These are phyloP conservation scores for Thozetella sp. DNA, from an alignment of 495 filamentous ascomycete species.

Conservation along the genomic window DNA sequence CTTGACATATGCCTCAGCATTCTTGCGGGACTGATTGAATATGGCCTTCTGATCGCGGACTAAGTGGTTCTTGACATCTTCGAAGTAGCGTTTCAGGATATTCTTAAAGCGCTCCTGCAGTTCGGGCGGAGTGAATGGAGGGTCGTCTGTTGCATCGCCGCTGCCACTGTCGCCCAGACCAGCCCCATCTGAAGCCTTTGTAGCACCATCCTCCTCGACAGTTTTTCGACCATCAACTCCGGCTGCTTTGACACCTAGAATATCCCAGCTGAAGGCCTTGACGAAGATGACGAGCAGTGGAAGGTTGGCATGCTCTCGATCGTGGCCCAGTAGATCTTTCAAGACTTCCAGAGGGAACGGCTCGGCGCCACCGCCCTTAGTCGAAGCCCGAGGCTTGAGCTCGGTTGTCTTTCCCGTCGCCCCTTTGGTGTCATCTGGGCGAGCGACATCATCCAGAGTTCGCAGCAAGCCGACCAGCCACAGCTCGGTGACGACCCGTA, in stretches of 20 bases:
- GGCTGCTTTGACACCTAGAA: slow-evolving; percentile 74
- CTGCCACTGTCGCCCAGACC: slow-evolving; percentile 51
- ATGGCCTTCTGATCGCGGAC: slow-evolving; percentile 88
- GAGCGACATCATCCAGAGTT: slow-evolving; percentile 85
- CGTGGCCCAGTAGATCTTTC: slow-evolving; percentile 92
- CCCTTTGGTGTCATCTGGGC: slow-evolving; percentile 79
- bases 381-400: slow-evolving; percentile 47
- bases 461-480: slow-evolving; percentile 90
- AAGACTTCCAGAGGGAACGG: slow-evolving; percentile 95
- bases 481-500: slow-evolving; percentile 91
- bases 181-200: slow-evolving; percentile 46
- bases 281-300: slow-evolving; percentile 92
- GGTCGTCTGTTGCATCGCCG: slow-evolving; percentile 55
- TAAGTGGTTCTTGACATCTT: slow-evolving; percentile 89
- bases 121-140: slow-evolving; percentile 73
- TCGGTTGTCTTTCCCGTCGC: slow-evolving; percentile 55
- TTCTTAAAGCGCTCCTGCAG: slow-evolving; percentile 86
- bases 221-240: slow-evolving; percentile 77
- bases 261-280: slow-evolving; percentile 95
- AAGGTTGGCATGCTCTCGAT: slow-evolving; percentile 88
- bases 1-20: slow-evolving; percentile 98
- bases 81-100: slow-evolving; percentile 86
- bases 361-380: slow-evolving; percentile 65
- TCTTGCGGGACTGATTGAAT: slow-evolving; percentile 79
- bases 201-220: slow-evolving; percentile 81